These are phyloP conservation scores for Oryza punctata DNA, from an alignment of 176 grass and related monocot species.

Conservation along the genomic window DNA sequence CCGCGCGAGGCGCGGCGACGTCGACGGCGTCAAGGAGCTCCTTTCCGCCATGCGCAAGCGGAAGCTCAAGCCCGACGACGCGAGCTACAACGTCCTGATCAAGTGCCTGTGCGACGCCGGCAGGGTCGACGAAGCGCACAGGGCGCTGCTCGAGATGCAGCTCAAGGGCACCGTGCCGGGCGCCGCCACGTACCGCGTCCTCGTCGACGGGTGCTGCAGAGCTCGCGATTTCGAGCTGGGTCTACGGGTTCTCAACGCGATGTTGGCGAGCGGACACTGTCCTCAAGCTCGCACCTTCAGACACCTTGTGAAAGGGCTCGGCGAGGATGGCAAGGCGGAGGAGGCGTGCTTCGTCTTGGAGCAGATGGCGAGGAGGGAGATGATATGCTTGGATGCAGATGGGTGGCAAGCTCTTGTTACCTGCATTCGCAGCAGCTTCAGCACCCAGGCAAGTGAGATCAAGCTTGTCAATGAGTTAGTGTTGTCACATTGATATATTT, in stretches of 20 bases:
- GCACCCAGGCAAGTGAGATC: background rate
- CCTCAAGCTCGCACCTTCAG: constrained; percentile 39
- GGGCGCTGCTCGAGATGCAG: constrained; percentile 75
- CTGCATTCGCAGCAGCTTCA: constrained; percentile 8
- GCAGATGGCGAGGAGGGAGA: constrained; percentile 46
- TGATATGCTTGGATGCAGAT: constrained; percentile 19
- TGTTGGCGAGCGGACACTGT: constrained; percentile 63
- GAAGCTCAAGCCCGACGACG: constrained; percentile 53
- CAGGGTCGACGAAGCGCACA: constrained; percentile 58
- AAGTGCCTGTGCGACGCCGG: constrained; percentile 57
- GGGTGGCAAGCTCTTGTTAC: constrained; percentile 28
- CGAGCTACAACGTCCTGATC: constrained; percentile 66
- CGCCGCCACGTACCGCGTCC: constrained; percentile 58
- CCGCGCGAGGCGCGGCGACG: constrained; percentile 41
- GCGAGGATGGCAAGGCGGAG: constrained; percentile 36
- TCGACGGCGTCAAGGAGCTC: constrained; percentile 37
- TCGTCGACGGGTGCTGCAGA: constrained; percentile 66
- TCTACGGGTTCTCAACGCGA: constrained; percentile 46
- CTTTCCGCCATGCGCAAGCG: constrained; percentile 68
- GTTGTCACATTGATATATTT: constrained; percentile 9
- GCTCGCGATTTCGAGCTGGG: constrained; percentile 52
- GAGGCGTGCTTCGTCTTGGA: constrained; percentile 67
- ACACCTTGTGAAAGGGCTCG: constrained; percentile 33
- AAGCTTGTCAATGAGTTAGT: constrained; percentile 18
- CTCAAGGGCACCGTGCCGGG: constrained; percentile 48